Percentiles rank a stretch among this genome's conserved stretches.
Conservation (phyloP, 306 rosid species). For the Trifolium fragiferum region DNA sequence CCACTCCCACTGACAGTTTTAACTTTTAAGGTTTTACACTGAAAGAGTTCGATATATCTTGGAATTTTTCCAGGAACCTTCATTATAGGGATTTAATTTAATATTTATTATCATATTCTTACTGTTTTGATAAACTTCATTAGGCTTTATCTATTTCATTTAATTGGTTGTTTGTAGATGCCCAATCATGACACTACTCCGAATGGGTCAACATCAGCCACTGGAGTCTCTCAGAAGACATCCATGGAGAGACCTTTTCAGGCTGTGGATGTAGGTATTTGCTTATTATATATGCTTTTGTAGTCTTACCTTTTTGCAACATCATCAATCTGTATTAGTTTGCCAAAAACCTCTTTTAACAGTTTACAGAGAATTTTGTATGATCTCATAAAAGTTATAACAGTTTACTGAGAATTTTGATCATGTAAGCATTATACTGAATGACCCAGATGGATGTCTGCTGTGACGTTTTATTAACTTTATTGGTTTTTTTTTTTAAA, state of each 20-base stretch:
- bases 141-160: constrained; percentile 40
- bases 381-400: constrained; percentile 19
- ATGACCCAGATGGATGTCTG: constrained; percentile 24
- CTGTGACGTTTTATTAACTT: not conserved
- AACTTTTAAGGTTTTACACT: constrained; percentile 29
- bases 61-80: constrained; percentile 2
- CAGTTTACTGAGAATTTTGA: constrained; percentile 11
- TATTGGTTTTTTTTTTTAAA: not conserved
- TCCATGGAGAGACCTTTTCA: constrained; percentile 52
- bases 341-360: constrained; percentile 15
- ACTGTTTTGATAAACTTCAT: constrained; percentile 28
- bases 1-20: constrained; percentile 10
- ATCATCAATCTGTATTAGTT: constrained; percentile 26
- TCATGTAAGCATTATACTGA: constrained; percentile 9
- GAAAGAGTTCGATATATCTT: constrained; percentile 22
- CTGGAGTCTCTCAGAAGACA: constrained; percentile 66
- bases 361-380: constrained; percentile 10
- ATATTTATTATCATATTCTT: constrained; percentile 18
- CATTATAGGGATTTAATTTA: constrained; percentile 22
- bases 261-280: constrained; percentile 66
- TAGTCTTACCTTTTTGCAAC: constrained; percentile 26
- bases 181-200: constrained; percentile 50
- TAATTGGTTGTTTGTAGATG: constrained; percentile 50
- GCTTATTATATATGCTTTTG: constrained; percentile 11
- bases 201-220: constrained; percentile 63